Evolutionary conservation across 495 filamentous ascomycete genomes (phyloP), one percentile per base, ranked within the genome.

Genomic region (Neurospora tetraspora): DNA sequence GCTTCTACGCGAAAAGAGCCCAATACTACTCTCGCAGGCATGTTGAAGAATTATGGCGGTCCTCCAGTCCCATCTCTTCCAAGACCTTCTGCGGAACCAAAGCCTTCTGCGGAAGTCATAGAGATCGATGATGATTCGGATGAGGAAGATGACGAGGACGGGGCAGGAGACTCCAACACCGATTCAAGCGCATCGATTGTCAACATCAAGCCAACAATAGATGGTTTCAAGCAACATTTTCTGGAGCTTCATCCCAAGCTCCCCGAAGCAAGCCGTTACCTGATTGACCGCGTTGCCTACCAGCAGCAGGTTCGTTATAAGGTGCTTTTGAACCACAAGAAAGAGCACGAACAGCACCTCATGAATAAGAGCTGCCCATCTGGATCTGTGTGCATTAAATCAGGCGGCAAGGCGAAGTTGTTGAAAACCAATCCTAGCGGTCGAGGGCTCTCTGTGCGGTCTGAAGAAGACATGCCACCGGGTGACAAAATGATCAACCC

Each of bases 261-360:
- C 70, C 78, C 76, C 31, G 69, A 47, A 10, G 43, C 39, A 4
- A 84, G 88, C 69, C 86, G 83, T 20, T 92, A 88, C 77, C 83
- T 98, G 75, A 86, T 95, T 20, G 91, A 95, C n/a, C 89, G 95
- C 61, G 91, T 97, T 75, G 92, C 91, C 0, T 84, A 91, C 72
- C 93, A 97, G 77, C 93, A 97, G 77, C 82, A 90, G 43, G 85
- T 88, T 70, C 89, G 94, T 45, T 97, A 94, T 79, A 94, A 93
- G 81, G 88, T 88, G 53, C 85, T 98, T 39, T 86, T 96, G 39
- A 91, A 89, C 27, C 81, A 88, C 69, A 90, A 90, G 75, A 85
- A 91, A 36, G 93, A 91, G 75, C 94, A 97, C 77, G 79, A 88
- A 0, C 83, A 86, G 69, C 86, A 85, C 4, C 83, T 90, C 18